Evolutionary conservation across 139 green algal species (phyloP).

Genomic region (Monoraphidium neglectum): DNA sequence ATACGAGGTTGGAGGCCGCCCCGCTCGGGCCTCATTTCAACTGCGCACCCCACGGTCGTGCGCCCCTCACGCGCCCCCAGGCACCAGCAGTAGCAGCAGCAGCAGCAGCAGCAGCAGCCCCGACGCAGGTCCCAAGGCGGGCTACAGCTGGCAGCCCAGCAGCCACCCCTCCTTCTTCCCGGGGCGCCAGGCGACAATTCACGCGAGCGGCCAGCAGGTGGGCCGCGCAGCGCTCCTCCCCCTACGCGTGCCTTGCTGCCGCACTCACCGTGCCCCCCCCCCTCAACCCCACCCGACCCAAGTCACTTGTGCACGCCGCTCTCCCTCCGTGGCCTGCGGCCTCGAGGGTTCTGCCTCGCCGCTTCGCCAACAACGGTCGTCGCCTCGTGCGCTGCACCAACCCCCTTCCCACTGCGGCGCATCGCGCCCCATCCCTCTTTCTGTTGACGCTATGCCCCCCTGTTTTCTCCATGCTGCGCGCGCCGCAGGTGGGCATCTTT

Average conservation of each 20-base stretch:
- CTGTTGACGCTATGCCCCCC: too few species aligned
- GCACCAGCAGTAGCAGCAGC: background rate
- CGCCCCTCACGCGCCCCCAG: too few species aligned
- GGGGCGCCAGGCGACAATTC: conserved; percentile 60
- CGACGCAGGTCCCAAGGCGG: background rate
- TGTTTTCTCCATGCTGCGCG: background rate
- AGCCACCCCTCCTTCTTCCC: conserved; percentile 88
- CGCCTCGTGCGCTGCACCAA: background rate
- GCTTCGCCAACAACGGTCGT: background rate
- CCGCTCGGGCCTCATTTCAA: too few species aligned
- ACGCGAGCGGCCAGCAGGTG: conserved; percentile 42
- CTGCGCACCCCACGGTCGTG: too few species aligned
- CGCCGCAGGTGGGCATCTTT: conserved; percentile 79
- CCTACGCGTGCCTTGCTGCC: too few species aligned
- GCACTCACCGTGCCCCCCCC: too few species aligned
- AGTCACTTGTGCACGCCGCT: too few species aligned
- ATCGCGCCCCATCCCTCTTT: too few species aligned
- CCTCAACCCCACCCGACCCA: too few species aligned
- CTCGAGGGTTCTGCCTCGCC: too few species aligned
- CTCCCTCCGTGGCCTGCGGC: too few species aligned
- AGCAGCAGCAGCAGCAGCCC: conserved; percentile 22
- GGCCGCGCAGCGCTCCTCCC: conserved; percentile 1
- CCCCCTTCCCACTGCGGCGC: background rate
- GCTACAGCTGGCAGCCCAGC: conserved; percentile 78
- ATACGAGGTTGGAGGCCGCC: too few species aligned